Base-by-base conservation (phyloP, 768 basidiomycete genomes). In the Leucosporidium scottii region DNA sequence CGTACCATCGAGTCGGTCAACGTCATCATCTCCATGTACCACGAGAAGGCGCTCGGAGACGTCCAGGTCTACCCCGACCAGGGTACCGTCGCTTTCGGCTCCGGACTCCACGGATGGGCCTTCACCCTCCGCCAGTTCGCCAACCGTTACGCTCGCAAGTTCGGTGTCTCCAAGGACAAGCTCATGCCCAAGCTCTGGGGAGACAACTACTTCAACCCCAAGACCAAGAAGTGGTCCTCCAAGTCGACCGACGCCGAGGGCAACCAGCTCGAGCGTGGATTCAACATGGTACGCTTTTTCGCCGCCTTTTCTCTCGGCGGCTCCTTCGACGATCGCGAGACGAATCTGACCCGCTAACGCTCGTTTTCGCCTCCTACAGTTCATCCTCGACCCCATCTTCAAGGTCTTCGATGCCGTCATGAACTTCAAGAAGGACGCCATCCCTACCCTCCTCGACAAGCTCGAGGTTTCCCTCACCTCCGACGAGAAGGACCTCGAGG, bases 101-200 rank as follows among this genome's bases (percentile, higher is more conserved):
- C 96, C 74, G 96, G 96, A 84, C 89, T 99, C 72, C 96, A 99
- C 81, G 96, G 96, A 75, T 99, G 96, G 96, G 93, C 87, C 61
- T 98, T 99, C 84, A 93, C 94, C 71, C 91, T 99, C 77, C 91
- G 93, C 78, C 91, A 98, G 80, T 99, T 99, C 79, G 93, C 96
- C 59, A 77, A 78, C 71, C 87, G 93, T 66, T 99, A 99, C 80
- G 85, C 90, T 73, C 98, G 97, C 85, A 97, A 91, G 81, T 99
- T 99, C 76, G 93, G 93, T 85, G 93, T 97, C 25, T 90, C 93
- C 82, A 93, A 93, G 82, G 89, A 90, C 73, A 98, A 98, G 85
- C 91, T 99, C 86, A 94, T 99, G 89, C 75, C 79, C 68, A 93
- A 89, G 82, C 86, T 99, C 57, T 99, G 96, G 96, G 96, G 96